Percentiles rank a stretch among this genome's conserved stretches.
These are phyloP conservation scores for Tulasnella sp. DNA, from an alignment of 768 basidiomycete genomes.

Conservation along the genomic window DNA sequence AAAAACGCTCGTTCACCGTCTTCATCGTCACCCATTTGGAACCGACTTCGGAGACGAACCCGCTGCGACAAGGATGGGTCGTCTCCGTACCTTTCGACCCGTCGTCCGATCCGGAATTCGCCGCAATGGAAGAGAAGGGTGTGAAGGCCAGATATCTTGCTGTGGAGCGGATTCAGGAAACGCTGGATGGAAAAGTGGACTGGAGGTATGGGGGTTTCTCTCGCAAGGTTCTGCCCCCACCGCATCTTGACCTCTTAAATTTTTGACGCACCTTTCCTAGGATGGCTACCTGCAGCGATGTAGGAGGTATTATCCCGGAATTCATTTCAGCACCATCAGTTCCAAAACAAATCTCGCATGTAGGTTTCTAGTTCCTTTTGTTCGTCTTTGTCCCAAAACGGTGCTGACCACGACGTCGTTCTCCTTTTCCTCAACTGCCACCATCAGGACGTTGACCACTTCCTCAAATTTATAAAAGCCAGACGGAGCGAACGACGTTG, in stretches of 20 bases:
- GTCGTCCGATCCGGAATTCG: not conserved
- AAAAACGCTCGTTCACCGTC: constrained; percentile 24
- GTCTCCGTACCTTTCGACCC: constrained; percentile 25
- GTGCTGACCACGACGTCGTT: not conserved
- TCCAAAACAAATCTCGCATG: constrained; percentile 19
- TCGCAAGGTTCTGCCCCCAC: not conserved
- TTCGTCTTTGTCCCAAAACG: not conserved
- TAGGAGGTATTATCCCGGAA: constrained; percentile 24
- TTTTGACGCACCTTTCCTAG: not conserved
- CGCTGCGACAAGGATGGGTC: constrained; percentile 1
- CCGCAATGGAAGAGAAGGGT: constrained; percentile 1
- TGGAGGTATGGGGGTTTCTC: constrained; percentile 11
- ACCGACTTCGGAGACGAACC: not conserved
- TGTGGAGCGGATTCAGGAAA: constrained; percentile 16
- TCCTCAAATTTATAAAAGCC: not conserved
- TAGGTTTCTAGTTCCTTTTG: not conserved
- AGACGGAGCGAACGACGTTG: not conserved
- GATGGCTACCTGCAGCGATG: constrained; percentile 23
- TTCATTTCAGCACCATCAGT: constrained; percentile 10
- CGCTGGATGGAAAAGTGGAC: constrained; percentile 16
- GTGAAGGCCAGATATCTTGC: constrained; percentile 4
- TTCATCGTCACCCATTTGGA: not conserved
- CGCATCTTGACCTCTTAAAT: not conserved
- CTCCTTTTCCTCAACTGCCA: too few species aligned
- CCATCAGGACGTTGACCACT: constrained; percentile 16